Evolutionary conservation across 768 basidiomycete genomes (phyloP), one percentile per base, ranked within the genome.

Genomic region (Xerocomus brunneocitrinus): DNA sequence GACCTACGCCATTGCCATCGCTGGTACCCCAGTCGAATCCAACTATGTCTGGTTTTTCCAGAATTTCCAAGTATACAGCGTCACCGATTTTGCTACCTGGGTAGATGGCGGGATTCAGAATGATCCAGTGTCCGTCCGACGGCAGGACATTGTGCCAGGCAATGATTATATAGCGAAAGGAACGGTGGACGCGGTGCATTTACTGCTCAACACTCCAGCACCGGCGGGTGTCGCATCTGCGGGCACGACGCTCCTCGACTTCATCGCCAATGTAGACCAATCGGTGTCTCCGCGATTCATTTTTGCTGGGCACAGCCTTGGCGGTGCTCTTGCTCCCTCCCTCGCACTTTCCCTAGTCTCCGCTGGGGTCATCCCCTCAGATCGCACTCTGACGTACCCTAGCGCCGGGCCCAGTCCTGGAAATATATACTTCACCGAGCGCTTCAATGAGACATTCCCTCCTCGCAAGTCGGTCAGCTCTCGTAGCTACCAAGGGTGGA

Each of bases 341-440:
- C 41, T 56, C 16, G 54, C 57, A 13, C 50, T 56, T 42, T 22
- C 57, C 4, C 40, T 58, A 2, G 50, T 35, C 30, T 1, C 8
- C 19, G 25, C 50, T 19, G 27, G 32, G n/a, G 5, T 14, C 31
- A 12, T 56, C 22, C 27, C 46, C 25, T 16, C 30, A 2, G n/a
- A 47, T n/a, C 5, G 6, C 8, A 43, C 47, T 6, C 24, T 62
- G 3, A 51, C 50, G 1, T 62, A 62, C 28, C 44, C 42, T 6
- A 4, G 22, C 22, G 61, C 54, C 8, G 60, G 54, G 0, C 16
- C 53, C 16, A 62, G 50, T 22, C 61, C 58, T 2, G 58, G 61
- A 9, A 53, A 62, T 43, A 25, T 34, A 1, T 32, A 22, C 12
- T 46, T 46, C 12, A 1, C 19, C 22, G 34, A 47, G 34, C 46